Conservation (phyloP, 1,284 basidiomycete genomes). For the Leccinum laetum region DNA sequence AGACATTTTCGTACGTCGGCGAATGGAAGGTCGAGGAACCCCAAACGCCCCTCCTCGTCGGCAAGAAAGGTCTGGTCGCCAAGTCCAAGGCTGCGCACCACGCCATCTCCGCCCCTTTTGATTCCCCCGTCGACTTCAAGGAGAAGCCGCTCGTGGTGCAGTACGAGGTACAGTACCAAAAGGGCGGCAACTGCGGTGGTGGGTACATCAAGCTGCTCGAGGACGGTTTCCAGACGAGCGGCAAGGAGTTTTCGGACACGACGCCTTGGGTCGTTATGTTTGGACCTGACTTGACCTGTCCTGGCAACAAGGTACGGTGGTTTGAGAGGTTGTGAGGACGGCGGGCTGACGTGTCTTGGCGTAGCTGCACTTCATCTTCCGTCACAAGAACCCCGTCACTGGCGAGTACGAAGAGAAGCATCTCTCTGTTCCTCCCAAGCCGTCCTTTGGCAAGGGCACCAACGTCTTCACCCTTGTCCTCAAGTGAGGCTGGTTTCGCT, state of each 20-base stretch:
- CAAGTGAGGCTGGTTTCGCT: slow-evolving; percentile 56
- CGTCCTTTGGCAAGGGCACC: slow-evolving; percentile 85
- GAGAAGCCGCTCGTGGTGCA: slow-evolving; percentile 93
- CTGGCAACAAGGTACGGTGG: slow-evolving; percentile 72
- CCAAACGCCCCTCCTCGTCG: slow-evolving; percentile 66
- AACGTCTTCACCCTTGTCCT: slow-evolving; percentile 94
- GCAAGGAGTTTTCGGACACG: slow-evolving; percentile 94
- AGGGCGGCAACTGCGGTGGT: slow-evolving; percentile 98
- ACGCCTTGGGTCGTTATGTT: slow-evolving; percentile 99
- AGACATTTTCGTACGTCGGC: slow-evolving; percentile 96
- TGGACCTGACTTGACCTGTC: slow-evolving; percentile 87
- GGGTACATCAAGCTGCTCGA: slow-evolving; percentile 98
- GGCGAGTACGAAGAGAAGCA: slow-evolving; percentile 98
- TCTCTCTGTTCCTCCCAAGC: slow-evolving; percentile 79
- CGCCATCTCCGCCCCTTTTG: slow-evolving; percentile 95
- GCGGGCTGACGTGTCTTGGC: slow-evolving; percentile 5
- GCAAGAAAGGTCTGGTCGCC: slow-evolving; percentile 89
- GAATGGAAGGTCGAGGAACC: slow-evolving; percentile 97
- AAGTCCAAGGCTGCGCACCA: slow-evolving; percentile 95
- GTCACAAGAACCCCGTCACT: slow-evolving; percentile 89
- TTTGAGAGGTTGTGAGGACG: neutral
- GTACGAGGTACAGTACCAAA: slow-evolving; percentile 99
- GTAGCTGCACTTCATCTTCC: slow-evolving; percentile 97
- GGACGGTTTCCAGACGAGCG: slow-evolving; percentile 88
- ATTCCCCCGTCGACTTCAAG: slow-evolving; percentile 78